phyloP scores from a whole-genome alignment of 2,329 filamentous ascomycete genomes.

The Tothia fuscella region DNA sequence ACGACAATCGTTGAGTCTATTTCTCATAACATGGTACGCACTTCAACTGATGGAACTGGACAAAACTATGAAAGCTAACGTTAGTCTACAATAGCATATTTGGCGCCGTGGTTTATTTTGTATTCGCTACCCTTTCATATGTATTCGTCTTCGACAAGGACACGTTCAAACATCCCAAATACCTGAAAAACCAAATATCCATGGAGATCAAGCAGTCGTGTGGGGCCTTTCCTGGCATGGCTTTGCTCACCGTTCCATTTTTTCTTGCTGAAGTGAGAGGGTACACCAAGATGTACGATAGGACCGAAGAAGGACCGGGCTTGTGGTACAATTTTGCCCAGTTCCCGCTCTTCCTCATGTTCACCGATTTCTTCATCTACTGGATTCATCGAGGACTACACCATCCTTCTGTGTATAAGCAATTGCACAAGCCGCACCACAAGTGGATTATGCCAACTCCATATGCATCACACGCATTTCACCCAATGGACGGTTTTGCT shows the following conservation, averaged over 20 bases:
- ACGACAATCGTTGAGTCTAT: conserved; percentile 65
- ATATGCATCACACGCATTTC: conserved; percentile 86
- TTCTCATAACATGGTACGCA: conserved; percentile 70
- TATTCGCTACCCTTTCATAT: conserved; percentile 75
- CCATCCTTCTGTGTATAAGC: conserved; percentile 71
- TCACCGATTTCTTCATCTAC: conserved; percentile 86
- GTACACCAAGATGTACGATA: conserved; percentile 78
- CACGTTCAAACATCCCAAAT: conserved; percentile 81
- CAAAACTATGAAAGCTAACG: conserved; percentile 5
- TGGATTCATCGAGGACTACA: conserved; percentile 82
- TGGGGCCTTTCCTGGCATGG: conserved; percentile 67
- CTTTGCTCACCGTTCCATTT: conserved; percentile 65
- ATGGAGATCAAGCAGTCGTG: conserved; percentile 77
- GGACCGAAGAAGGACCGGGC: conserved; percentile 61
- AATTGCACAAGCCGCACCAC: conserved; percentile 92
- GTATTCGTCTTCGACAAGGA: conserved; percentile 83
- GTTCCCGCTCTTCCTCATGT: conserved; percentile 77
- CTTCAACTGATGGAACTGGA: neutral
- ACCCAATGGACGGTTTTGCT: conserved; percentile 80
- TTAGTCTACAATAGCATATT: conserved; percentile 54
- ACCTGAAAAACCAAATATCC: conserved; percentile 82
- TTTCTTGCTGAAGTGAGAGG: conserved; percentile 77
- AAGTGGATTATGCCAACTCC: conserved; percentile 99
- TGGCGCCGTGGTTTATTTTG: conserved; percentile 71
- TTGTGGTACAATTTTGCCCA: conserved; percentile 68